A percentile compares a stretch with the other conserved stretches of the same genome.
Evolutionary conservation across 2,329 filamentous ascomycete genomes (phyloP).

Genomic region (Capronia epimyces): DNA sequence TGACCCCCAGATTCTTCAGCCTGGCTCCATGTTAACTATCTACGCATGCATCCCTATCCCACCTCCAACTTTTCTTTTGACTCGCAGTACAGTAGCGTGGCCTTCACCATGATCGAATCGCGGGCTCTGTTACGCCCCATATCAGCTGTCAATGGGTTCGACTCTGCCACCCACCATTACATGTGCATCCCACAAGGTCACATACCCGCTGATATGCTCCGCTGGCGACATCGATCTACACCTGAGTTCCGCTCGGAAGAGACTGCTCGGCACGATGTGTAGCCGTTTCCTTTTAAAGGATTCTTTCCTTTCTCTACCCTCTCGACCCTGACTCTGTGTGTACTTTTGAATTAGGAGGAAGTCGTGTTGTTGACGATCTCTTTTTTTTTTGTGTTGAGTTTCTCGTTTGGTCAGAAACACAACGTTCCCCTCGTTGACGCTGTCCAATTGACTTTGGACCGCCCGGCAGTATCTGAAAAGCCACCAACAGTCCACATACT

Average conservation of each 20-base stretch:
- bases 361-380: not conserved
- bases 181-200: not conserved
- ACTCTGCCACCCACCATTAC: not conserved
- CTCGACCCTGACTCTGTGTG: not conserved
- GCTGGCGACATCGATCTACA: not conserved
- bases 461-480: not conserved
- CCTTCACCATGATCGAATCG: not conserved
- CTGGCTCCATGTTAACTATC: not conserved
- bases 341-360: not conserved
- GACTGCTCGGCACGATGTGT: constrained; percentile 1
- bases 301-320: not conserved
- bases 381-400: not conserved
- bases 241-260: not conserved
- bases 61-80: constrained; percentile 1
- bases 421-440: not conserved
- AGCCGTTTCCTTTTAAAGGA: not conserved
- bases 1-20: not conserved
- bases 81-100: not conserved
- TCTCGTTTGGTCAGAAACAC: not conserved
- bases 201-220: not conserved
- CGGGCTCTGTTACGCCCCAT: not conserved
- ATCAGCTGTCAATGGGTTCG: not conserved
- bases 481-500: not conserved
- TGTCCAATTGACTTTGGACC: not conserved
- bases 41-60: not conserved